These are phyloP conservation scores for Lasiodiplodia sp. DNA, from an alignment of 2,329 filamentous ascomycete species.

Conservation along the genomic window DNA sequence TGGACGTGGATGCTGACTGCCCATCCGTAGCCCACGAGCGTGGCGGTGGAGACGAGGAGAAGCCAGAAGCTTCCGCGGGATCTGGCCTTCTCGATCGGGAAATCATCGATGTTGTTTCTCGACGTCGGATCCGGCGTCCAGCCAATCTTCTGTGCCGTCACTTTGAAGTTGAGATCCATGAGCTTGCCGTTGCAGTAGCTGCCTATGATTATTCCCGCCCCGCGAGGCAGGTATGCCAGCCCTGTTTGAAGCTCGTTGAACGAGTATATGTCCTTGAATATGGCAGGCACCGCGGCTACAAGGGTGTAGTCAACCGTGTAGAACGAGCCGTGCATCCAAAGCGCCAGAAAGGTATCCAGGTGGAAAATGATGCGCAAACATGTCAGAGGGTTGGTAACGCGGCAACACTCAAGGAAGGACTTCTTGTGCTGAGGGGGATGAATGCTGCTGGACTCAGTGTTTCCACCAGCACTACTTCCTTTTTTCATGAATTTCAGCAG, in stretches of 20 bases:
- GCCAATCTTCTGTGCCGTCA: neutral
- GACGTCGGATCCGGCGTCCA: neutral
- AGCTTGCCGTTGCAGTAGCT: slow-evolving; percentile 41
- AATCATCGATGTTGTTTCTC: neutral
- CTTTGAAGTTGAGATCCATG: neutral
- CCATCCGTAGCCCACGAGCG: slow-evolving; percentile 45
- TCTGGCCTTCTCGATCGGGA: slow-evolving; percentile 42
- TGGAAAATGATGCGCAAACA: slow-evolving; percentile 3
- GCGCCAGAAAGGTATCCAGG: slow-evolving; percentile 10
- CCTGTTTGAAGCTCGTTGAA: slow-evolving; percentile 16
- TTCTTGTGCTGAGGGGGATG: too few species aligned
- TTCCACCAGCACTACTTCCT: neutral
- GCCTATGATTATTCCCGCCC: slow-evolving; percentile 32
- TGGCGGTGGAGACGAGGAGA: slow-evolving; percentile 37
- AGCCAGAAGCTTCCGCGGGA: slow-evolving; percentile 39
- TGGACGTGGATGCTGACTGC: slow-evolving; percentile 32
- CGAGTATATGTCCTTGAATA: neutral
- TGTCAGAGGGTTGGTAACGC: neutral
- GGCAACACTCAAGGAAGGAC: neutral
- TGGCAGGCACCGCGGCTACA: neutral
- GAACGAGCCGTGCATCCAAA: slow-evolving; percentile 18
- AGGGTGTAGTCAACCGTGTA: neutral
- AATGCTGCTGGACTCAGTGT: too few species aligned
- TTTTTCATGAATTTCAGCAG: neutral
- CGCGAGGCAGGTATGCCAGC: slow-evolving; percentile 7